Conservation (phyloP, 2,329 filamentous ascomycete species). For the Kalaharituber pfeilii region DNA sequence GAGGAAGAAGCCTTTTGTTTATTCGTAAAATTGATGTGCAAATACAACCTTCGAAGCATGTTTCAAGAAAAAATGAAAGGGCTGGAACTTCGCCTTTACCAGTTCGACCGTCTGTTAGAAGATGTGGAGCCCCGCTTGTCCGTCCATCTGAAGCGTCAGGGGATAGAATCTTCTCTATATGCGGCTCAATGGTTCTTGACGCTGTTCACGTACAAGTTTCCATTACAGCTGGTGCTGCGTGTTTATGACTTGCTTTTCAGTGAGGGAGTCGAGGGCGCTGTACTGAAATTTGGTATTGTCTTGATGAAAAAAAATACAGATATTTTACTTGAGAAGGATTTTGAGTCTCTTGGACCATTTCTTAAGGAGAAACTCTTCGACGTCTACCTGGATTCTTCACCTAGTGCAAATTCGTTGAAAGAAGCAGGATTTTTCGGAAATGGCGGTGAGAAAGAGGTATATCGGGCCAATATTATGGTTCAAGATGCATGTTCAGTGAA, state of each 20-base stretch:
- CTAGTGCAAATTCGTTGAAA: conserved; percentile 78
- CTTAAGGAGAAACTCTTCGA: conserved; percentile 91
- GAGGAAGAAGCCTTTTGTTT: conserved; percentile 94
- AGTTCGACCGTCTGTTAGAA: conserved; percentile 86
- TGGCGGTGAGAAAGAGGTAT: conserved; percentile 88
- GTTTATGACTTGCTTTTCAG: conserved; percentile 93
- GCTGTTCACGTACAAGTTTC: conserved; percentile 95
- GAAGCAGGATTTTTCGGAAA: conserved; percentile 96
- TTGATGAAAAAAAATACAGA: conserved; percentile 89
- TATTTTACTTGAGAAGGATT: conserved; percentile 63
- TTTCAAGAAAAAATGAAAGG: conserved; percentile 95
- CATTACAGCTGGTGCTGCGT: conserved; percentile 81
- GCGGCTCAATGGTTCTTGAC: conserved; percentile 99
- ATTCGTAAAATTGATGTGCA: conserved; percentile 86
- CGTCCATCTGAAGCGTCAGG: conserved; percentile 75
- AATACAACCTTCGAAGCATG: conserved; percentile 80
- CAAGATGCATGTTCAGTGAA: conserved; percentile 80
- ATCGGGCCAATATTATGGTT: conserved; percentile 82
- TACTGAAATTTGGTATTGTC: conserved; percentile 84
- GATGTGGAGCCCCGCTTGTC: conserved; percentile 87
- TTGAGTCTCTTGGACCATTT: conserved; percentile 74
- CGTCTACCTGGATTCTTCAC: conserved; percentile 87
- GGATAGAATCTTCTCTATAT: conserved; percentile 81
- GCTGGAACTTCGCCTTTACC: conserved; percentile 78
- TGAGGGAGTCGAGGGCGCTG: conserved; percentile 72